Evolutionary conservation across 2,329 filamentous ascomycete genomes (phyloP), one percentile per base, ranked within the genome.

Genomic region (Apiospora hydei): DNA sequence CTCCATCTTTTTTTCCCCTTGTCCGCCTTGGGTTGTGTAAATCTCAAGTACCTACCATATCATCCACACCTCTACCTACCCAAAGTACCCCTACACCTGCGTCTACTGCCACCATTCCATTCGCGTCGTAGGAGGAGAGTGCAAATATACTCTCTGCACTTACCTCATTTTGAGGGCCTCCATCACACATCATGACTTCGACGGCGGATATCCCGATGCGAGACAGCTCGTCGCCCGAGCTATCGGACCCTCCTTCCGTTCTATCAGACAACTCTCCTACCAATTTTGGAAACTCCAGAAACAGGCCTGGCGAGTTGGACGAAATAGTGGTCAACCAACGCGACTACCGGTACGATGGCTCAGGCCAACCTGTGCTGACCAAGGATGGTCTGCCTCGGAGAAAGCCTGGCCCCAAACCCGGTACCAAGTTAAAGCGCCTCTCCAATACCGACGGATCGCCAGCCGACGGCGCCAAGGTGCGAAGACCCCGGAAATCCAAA

Each of bases 391-490:
- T 89, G 8, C 88, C 89, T 0, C 83, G 89, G 5, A 91, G 91
- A 82, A 92, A 92, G 82, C 89, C 90, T 26, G 90, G 89, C 30
- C 87, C 90, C 69, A 92, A 92, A 78, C 89, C 90, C 77, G 92
- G 87, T 78, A 88, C 84, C 73, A 86, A 82, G 71, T 80, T 86
- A 68, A 88, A 87, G 76, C 80, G 82, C 72, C 85, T 84, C 83
- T 51, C 46, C 6, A 78, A 80, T 30, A 75, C 82, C 67, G 84
- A 87, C 18, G 83, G 83, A 30, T 80, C 84, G n/a, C 46, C 64
- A 16, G 69, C 78, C 38, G 74, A 75, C 10, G 71, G 74, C 69
- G 74, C 83, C 76, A 89, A 89, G 79, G 82, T 82, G 70, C 87
- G 88, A 72, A 87, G 85, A 74, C 83, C 85, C 10, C 81, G 89